Percentiles rank a stretch among this genome's conserved stretches.
Evolutionary conservation across 768 basidiomycete genomes (phyloP).

Genomic region (Amylocystis lapponica): DNA sequence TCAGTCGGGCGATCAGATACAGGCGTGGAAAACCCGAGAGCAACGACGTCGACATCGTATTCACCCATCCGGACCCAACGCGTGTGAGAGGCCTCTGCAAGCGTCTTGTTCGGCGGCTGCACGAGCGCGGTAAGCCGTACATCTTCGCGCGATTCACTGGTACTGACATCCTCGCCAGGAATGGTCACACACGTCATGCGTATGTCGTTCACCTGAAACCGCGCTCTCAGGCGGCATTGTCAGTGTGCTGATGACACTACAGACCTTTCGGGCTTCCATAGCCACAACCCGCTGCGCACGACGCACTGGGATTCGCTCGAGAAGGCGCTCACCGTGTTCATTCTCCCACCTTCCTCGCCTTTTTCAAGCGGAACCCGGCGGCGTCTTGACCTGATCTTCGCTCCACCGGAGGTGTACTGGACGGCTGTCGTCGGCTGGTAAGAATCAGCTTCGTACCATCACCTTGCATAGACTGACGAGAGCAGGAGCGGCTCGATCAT

Average conservation of each 20-base stretch:
- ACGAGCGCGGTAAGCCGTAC: slow-evolving; percentile 43
- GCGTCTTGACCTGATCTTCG: slow-evolving; percentile 81
- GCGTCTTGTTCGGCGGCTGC: slow-evolving; percentile 50
- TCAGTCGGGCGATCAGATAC: slow-evolving; percentile 46
- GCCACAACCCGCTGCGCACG: slow-evolving; percentile 46
- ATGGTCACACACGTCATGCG: slow-evolving; percentile 83
- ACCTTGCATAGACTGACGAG: too few species aligned
- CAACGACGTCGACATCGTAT: slow-evolving; percentile 87
- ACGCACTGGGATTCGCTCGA: slow-evolving; percentile 78
- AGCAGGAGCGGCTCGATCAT: slow-evolving; percentile 81
- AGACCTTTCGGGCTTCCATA: slow-evolving; percentile 61
- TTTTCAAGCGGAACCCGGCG: slow-evolving; percentile 43
- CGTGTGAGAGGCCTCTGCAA: slow-evolving; percentile 60
- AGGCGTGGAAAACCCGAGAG: slow-evolving; percentile 77
- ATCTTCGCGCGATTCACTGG: slow-evolving; percentile 1
- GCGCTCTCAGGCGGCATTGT: neutral
- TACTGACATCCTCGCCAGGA: slow-evolving; percentile 31
- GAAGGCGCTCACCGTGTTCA: slow-evolving; percentile 79
- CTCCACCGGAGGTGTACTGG: slow-evolving; percentile 74
- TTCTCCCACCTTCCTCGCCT: slow-evolving; percentile 40
- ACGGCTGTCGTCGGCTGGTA: slow-evolving; percentile 88
- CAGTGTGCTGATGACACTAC: neutral
- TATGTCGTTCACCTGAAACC: slow-evolving; percentile 36
- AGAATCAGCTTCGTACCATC: slow-evolving; percentile 12
- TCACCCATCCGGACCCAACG: slow-evolving; percentile 59